Conservation (phyloP, 2,329 filamentous ascomycete species). For the Colletotrichum sansevieriae region DNA sequence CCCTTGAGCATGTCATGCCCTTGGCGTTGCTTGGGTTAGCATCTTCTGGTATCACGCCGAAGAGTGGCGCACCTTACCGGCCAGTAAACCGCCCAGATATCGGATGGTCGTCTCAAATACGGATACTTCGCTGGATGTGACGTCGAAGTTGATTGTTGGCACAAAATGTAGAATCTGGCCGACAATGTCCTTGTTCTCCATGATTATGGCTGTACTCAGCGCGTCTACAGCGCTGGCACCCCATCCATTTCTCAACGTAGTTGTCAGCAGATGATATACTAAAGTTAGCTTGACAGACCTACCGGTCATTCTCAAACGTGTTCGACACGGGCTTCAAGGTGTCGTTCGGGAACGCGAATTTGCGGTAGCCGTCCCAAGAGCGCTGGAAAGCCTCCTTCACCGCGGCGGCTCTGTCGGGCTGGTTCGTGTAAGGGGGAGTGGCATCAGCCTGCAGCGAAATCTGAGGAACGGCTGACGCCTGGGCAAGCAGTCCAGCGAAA, state of each 20-base stretch:
- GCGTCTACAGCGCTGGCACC: constrained; percentile 87
- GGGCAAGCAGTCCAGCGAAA: constrained; percentile 14
- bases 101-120: constrained; percentile 93
- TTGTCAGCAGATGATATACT: constrained; percentile 39
- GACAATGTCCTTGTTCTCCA: constrained; percentile 77
- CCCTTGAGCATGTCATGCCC: constrained; percentile 80
- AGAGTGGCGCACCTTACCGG: constrained; percentile 60
- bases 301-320: constrained; percentile 77
- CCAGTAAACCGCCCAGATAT: constrained; percentile 84
- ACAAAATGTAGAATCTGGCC: constrained; percentile 79
- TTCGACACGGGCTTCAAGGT: constrained; percentile 79
- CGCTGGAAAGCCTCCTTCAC: constrained; percentile 77
- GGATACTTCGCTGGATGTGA: constrained; percentile 73
- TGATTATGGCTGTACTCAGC: constrained; percentile 82
- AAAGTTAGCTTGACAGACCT: constrained; percentile 42
- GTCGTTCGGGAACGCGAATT: constrained; percentile 83
- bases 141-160: constrained; percentile 76
- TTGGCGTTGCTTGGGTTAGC: constrained; percentile 45
- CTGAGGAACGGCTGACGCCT: constrained; percentile 23
- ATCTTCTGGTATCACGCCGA: background rate
- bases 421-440: constrained; percentile 43
- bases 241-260: constrained; percentile 77
- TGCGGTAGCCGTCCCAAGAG: constrained; percentile 80
- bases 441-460: background rate
- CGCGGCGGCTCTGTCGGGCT: constrained; percentile 64